Base-by-base conservation (phyloP, 2,329 filamentous ascomycete genomes). In the Penicillium sp. region DNA sequence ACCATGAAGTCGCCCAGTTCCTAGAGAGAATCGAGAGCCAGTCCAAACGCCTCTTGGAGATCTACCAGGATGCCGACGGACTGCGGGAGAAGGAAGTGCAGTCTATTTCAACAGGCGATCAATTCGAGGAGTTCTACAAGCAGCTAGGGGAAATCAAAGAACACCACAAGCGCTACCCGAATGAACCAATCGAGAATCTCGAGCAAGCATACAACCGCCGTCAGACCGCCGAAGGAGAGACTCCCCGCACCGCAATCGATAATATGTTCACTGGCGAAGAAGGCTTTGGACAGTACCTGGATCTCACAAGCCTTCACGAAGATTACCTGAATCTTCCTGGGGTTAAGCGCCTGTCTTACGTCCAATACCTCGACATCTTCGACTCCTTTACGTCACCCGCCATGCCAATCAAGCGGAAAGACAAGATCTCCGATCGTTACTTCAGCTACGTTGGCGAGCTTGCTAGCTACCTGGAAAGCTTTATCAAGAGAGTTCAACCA, bases 221-320 rank as follows among this genome's bases (percentile, higher is more conserved):
- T 57, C 79, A 82, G 41, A 83, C 82, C 13, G 86, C 86, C 43
- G 87, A 88, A 62, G 84, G 86, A 49, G 85, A 88, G 46, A 78
- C 82, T 1, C 75, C 84, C 55, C 81, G 83, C 4, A 85, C 84
- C 43, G 85, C 92, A 51, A 87, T 97, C 47, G 93, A 97, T 70
- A 86, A 86, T 57, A 89, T 97, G 80, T 99, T 99, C 75, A 96
- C 92, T 0, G 94, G 94, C 60, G 95, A 99, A 75, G 94, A 99
- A 74, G 89, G 88, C 0, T 97, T 89, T 68, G 94, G 94, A 43
- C 89, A 91, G 65, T 99, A 91, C 75, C 90, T 99, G 68, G 94
- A 99, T 73, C 78, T 99, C 46, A 93, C 89, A 19, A 84, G 81
- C 39, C 84, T 87, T 64, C 92, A 97, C 75, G 93, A 97, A 70